Conservation (phyloP, 306 rosid species). For the Rubus parviflorus region DNA sequence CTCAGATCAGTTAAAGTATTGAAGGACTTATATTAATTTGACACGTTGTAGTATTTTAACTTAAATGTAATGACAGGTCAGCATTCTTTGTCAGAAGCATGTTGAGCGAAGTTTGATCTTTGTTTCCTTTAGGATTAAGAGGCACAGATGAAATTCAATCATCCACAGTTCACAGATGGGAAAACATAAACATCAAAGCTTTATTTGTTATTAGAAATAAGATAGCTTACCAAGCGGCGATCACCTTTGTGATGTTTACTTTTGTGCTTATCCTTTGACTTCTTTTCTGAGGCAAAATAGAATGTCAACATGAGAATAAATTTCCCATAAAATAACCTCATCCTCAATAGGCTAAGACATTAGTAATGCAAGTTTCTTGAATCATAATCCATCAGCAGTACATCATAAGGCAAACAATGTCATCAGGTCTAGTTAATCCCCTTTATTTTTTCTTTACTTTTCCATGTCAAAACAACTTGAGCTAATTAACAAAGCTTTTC, state of each 20-base stretch:
- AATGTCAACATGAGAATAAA: slow-evolving; percentile 3
- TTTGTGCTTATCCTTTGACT: slow-evolving; percentile 63
- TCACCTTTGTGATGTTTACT: slow-evolving; percentile 51
- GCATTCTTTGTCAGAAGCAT: background rate
- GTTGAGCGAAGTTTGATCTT: background rate
- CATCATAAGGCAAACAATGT: background rate
- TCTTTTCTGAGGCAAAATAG: slow-evolving; percentile 58
- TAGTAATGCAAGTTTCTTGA: background rate
- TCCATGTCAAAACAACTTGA: background rate
- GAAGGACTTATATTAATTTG: background rate
- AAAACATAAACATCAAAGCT: slow-evolving; percentile 1
- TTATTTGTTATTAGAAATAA: slow-evolving; percentile 11
- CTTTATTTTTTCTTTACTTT: background rate
- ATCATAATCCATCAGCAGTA: background rate
- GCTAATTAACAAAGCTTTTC: background rate
- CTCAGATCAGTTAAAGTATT: background rate
- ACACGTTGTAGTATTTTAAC: background rate
- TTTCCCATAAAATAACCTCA: slow-evolving; percentile 19
- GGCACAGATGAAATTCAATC: background rate
- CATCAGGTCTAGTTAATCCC: background rate
- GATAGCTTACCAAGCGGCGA: slow-evolving; percentile 50
- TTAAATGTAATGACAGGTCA: background rate
- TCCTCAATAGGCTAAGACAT: background rate
- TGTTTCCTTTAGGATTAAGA: background rate
- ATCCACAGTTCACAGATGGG: background rate